Conservation (phyloP, 2,329 filamentous ascomycete genomes). For the Coniella lustricola region DNA sequence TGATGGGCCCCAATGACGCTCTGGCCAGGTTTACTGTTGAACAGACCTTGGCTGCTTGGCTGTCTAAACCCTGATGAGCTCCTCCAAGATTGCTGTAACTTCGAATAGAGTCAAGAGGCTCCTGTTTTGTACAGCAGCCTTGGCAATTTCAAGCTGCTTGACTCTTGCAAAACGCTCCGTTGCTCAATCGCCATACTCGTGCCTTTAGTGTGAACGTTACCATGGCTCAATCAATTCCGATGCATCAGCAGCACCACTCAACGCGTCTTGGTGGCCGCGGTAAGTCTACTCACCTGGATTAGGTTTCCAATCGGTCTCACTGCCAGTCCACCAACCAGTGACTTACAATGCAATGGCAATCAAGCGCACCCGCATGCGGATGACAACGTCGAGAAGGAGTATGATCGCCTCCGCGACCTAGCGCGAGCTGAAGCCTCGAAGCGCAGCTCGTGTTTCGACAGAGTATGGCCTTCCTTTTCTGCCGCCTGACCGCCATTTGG, state of each 20-base stretch:
- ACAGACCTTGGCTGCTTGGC: slow-evolving; percentile 3
- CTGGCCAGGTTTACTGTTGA: slow-evolving; percentile 11
- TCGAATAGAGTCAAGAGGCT: neutral
- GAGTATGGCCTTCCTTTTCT: slow-evolving; percentile 37
- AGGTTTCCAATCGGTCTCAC: slow-evolving; percentile 12
- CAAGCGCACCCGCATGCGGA: slow-evolving; percentile 32
- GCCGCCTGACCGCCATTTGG: neutral
- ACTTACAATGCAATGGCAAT: neutral
- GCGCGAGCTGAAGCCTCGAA: slow-evolving; percentile 76
- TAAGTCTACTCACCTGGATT: slow-evolving; percentile 23
- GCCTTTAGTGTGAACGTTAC: neutral
- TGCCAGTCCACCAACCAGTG: slow-evolving; percentile 10
- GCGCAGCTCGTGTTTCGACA: slow-evolving; percentile 69
- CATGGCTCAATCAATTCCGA: slow-evolving; percentile 28
- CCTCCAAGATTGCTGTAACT: neutral
- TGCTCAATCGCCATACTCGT: neutral
- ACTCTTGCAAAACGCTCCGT: neutral
- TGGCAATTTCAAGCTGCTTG: neutral
- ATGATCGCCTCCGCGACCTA: slow-evolving; percentile 80
- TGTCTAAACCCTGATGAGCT: neutral
- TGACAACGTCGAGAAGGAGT: slow-evolving; percentile 70
- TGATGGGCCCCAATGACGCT: slow-evolving; percentile 9
- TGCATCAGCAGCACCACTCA: slow-evolving; percentile 24
- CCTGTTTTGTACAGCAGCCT: too few relatives aligned
- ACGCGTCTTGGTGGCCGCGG: slow-evolving; percentile 36